Percentiles rank a stretch among this genome's conserved stretches.
These are phyloP conservation scores for Macrolepiota dolichaula DNA, from an alignment of 768 basidiomycete genomes.

Conservation along the genomic window DNA sequence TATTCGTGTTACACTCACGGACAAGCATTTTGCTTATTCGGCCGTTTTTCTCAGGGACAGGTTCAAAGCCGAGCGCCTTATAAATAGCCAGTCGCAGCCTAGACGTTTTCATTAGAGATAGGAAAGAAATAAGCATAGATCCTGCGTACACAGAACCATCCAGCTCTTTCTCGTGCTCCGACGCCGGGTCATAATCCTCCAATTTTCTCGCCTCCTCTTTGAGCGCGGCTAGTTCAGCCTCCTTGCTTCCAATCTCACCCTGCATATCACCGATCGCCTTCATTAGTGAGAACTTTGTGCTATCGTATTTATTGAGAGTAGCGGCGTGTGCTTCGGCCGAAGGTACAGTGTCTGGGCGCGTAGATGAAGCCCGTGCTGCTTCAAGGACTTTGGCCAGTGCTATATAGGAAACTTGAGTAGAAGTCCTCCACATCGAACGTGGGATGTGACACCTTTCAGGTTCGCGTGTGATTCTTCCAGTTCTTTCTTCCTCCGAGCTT, in stretches of 20 bases:
- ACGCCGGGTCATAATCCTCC: conserved; percentile 69
- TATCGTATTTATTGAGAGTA: conserved; percentile 64
- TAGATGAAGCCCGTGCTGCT: conserved; percentile 66
- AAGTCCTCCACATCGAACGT: background rate
- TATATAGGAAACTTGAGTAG: conserved; percentile 20
- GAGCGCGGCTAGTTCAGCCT: conserved; percentile 65
- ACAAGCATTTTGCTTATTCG: conserved; percentile 60
- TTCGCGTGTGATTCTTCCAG: conserved; percentile 63
- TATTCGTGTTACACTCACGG: conserved; percentile 40
- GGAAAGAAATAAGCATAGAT: background rate
- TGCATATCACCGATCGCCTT: conserved; percentile 78
- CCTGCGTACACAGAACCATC: conserved; percentile 62
- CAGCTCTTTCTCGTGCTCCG: conserved; percentile 66
- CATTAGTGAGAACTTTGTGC: conserved; percentile 56
- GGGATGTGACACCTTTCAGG: conserved; percentile 47
- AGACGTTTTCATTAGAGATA: background rate
- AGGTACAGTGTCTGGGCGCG: conserved; percentile 66
- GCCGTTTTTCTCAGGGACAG: conserved; percentile 53
- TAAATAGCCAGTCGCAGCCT: conserved; percentile 70
- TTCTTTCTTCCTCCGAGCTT: conserved; percentile 59
- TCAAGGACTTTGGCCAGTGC: conserved; percentile 65
- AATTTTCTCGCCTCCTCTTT: conserved; percentile 60
- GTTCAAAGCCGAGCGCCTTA: conserved; percentile 70
- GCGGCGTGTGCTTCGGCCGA: conserved; percentile 60
- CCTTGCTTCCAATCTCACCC: conserved; percentile 58